Conservation (phyloP, 805 yeast species). For the Cyberlindnera meyerae region DNA sequence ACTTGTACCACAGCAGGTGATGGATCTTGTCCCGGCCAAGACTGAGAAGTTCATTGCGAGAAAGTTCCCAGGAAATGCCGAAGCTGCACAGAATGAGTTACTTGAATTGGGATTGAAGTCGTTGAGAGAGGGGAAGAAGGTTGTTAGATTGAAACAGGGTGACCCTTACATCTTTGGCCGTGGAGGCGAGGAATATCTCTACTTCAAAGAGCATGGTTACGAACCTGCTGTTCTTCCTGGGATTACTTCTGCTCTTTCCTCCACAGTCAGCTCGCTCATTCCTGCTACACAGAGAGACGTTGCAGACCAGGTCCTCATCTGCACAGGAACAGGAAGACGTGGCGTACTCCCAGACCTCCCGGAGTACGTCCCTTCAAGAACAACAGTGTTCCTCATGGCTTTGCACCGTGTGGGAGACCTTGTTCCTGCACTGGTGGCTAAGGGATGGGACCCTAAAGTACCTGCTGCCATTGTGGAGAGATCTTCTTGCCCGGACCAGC, state of each 20-base stretch:
- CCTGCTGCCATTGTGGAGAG: slow-evolving; percentile 88
- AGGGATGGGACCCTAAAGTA: slow-evolving; percentile 61
- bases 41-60: slow-evolving; percentile 82
- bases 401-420: slow-evolving; percentile 59
- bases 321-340: slow-evolving; percentile 91
- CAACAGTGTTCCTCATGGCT: slow-evolving; percentile 87
- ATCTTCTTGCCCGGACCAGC: slow-evolving; percentile 90
- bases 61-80: slow-evolving; percentile 96
- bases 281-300: slow-evolving; percentile 92
- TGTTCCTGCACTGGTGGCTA: slow-evolving; percentile 47
- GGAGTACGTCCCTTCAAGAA: slow-evolving; percentile 62
- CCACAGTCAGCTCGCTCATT: slow-evolving; percentile 75
- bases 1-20: slow-evolving; percentile 82
- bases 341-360: slow-evolving; percentile 82
- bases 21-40: slow-evolving; percentile 71
- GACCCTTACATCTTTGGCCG: slow-evolving; percentile 96
- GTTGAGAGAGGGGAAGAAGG: slow-evolving; percentile 60
- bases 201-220: slow-evolving; percentile 62
- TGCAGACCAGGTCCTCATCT: slow-evolving; percentile 86
- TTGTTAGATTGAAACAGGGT: slow-evolving; percentile 90
- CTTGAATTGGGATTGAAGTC: slow-evolving; percentile 66
- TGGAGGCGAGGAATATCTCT: slow-evolving; percentile 87
- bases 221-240: slow-evolving; percentile 80
- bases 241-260: slow-evolving; percentile 82
- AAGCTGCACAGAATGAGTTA: slow-evolving; percentile 83